These are phyloP conservation scores for Neonectria hederae DNA, from an alignment of 2,329 filamentous ascomycete genomes.

Conservation along the genomic window DNA sequence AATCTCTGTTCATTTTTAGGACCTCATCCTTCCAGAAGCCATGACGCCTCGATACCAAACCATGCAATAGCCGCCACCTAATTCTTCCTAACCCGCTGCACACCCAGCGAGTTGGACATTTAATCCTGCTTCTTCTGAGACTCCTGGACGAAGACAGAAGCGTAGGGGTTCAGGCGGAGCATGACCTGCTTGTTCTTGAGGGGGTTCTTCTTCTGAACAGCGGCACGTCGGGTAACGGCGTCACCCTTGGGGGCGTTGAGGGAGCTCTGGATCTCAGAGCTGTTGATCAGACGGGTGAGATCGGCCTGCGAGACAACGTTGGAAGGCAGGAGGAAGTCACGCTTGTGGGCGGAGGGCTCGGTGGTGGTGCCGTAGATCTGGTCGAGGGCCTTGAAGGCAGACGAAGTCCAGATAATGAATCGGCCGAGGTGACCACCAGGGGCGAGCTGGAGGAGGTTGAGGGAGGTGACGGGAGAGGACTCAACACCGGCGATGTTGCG, in stretches of 20 bases:
- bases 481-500: slow-evolving; percentile 99
- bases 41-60: slow-evolving; percentile 51
- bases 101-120: slow-evolving; percentile 50
- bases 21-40: slow-evolving; percentile 50
- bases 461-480: slow-evolving; percentile 89
- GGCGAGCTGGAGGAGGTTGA: slow-evolving; percentile 99
- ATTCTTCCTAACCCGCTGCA: slow-evolving; percentile 47
- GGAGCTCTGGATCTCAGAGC: slow-evolving; percentile 96
- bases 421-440: slow-evolving; percentile 98
- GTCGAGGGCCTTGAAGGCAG: slow-evolving; percentile 96
- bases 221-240: slow-evolving; percentile 85
- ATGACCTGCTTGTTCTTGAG: slow-evolving; percentile 98
- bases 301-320: slow-evolving; percentile 95
- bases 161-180: slow-evolving; percentile 98
- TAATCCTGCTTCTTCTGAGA: slow-evolving; percentile 54
- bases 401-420: slow-evolving; percentile 99
- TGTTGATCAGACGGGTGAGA: slow-evolving; percentile 98
- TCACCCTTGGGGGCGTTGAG: slow-evolving; percentile 91
- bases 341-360: slow-evolving; percentile 90
- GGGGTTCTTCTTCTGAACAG: slow-evolving; percentile 99
- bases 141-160: slow-evolving; percentile 84
- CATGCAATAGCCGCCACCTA: slow-evolving; percentile 44
- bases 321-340: slow-evolving; percentile 96
- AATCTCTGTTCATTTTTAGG: slow-evolving; percentile 49
- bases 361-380: slow-evolving; percentile 96